Conservation (phyloP, 352 stramenopile genomes). For the Globisporangium yorkense region DNA sequence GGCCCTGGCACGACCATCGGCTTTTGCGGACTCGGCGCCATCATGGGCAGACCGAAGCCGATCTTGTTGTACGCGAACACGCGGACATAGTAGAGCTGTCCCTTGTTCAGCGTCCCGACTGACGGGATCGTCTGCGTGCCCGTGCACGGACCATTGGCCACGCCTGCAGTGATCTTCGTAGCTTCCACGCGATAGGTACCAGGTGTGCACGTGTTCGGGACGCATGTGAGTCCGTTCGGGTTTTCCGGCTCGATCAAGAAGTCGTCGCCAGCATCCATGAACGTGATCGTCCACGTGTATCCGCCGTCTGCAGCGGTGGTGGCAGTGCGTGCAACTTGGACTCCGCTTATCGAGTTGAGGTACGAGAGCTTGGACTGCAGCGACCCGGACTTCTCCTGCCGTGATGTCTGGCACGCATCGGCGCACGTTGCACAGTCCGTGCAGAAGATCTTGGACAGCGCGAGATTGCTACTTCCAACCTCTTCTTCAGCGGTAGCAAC, state of each 20-base stretch:
- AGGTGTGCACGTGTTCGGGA: conserved; percentile 13
- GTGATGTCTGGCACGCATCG: conserved; percentile 25
- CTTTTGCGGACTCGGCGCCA: conserved; percentile 51
- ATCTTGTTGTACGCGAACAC: conserved; percentile 94
- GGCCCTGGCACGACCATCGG: conserved; percentile 74
- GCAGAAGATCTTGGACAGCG: conserved; percentile 56
- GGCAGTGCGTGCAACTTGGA: conserved; percentile 71
- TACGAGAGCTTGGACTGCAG: conserved; percentile 68
- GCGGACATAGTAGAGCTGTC: conserved; percentile 90
- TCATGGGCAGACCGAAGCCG: conserved; percentile 81
- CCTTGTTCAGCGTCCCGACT: conserved; percentile 71
- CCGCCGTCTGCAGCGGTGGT: conserved; percentile 31
- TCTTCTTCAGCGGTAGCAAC: conserved; percentile 84
- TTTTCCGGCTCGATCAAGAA: conserved; percentile 44
- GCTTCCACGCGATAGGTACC: conserved; percentile 38
- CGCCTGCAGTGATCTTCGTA: conserved; percentile 62
- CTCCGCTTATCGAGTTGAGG: conserved; percentile 42
- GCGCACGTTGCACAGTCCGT: conserved; percentile 37
- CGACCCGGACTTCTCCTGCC: conserved; percentile 52
- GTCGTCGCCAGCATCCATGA: conserved; percentile 82
- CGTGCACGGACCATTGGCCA: conserved; percentile 68
- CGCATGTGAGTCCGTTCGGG: conserved; percentile 21
- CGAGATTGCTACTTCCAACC: conserved; percentile 28
- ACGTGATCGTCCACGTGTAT: conserved; percentile 89
- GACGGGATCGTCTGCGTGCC: conserved; percentile 76